These are phyloP conservation scores for Graphiopsis chlorocephala DNA, from an alignment of 2,329 filamentous ascomycete genomes.

Conservation along the genomic window DNA sequence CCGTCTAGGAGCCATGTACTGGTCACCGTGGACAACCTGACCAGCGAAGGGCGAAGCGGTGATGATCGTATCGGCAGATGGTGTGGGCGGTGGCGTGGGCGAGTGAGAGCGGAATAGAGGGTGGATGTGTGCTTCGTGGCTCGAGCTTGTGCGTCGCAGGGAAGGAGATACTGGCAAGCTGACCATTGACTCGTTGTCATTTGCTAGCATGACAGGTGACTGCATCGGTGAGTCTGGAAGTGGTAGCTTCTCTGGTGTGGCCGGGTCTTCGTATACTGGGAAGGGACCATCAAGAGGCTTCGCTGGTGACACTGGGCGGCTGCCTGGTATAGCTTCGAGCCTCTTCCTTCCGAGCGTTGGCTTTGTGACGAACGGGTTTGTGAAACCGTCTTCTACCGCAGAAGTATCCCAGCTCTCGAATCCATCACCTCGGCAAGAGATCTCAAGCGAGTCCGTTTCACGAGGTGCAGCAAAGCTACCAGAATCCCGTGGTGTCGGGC, in stretches of 20 bases:
- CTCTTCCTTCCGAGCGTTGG: constrained; percentile 41
- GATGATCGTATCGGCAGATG: constrained; percentile 68
- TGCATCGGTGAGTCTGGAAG: constrained; percentile 20
- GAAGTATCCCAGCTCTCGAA: constrained; percentile 78
- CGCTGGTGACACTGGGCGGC: constrained; percentile 64
- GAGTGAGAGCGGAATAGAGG: constrained; percentile 73
- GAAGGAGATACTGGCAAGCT: not conserved
- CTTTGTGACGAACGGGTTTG: constrained; percentile 51
- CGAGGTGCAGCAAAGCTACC: constrained; percentile 29
- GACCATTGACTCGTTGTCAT: not conserved
- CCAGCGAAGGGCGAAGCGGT: constrained; percentile 67
- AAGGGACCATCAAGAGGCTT: constrained; percentile 55
- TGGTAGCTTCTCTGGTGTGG: constrained; percentile 15
- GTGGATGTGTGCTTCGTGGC: constrained; percentile 68
- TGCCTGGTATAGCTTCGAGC: constrained; percentile 70
- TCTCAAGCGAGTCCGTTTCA: constrained; percentile 34
- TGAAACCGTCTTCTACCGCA: constrained; percentile 60
- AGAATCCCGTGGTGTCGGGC: constrained; percentile 47
- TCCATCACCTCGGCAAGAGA: constrained; percentile 50
- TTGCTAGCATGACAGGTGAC: constrained; percentile 2
- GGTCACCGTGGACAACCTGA: constrained; percentile 51
- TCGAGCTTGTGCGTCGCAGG: constrained; percentile 8
- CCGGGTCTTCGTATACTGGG: constrained; percentile 20
- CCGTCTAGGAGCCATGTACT: constrained; percentile 23
- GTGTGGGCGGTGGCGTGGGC: constrained; percentile 61